Percentiles rank a stretch among this genome's conserved stretches.
phyloP scores from a whole-genome alignment of 2,329 filamentous ascomycete genomes.

The Colletotrichum noveboracense region DNA sequence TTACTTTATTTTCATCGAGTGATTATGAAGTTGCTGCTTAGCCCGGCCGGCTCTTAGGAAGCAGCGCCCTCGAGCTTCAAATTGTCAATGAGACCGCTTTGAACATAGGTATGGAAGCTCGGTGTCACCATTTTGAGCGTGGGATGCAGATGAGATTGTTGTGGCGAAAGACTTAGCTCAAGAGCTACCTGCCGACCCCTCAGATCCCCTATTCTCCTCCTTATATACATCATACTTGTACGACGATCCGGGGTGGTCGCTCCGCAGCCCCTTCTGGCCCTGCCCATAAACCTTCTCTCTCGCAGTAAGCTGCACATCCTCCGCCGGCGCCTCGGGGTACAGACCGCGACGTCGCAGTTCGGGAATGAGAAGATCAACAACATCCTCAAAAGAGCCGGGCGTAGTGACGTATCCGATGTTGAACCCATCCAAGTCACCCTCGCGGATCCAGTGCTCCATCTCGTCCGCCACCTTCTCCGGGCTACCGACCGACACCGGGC shows the following conservation, averaged over 20 bases:
- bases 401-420: constrained; percentile 48
- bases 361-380: constrained; percentile 34
- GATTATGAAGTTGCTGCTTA: no score
- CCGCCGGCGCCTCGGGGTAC: constrained; percentile 31
- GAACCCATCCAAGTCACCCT: constrained; percentile 47
- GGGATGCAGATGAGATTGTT: not conserved
- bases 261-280: constrained; percentile 60
- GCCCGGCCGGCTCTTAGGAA: no score
- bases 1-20: no score
- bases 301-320: constrained; percentile 48
- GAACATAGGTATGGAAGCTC: no score
- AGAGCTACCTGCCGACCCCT: not conserved
- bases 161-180: not conserved
- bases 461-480: constrained; percentile 49
- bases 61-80: no score
- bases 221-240: constrained; percentile 69
- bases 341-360: constrained; percentile 32
- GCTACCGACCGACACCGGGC: constrained; percentile 39
- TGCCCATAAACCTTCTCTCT: constrained; percentile 67
- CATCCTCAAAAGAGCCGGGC: constrained; percentile 40
- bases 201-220: constrained; percentile 44
- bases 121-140: not conserved
- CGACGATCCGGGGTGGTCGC: constrained; percentile 62
- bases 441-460: constrained; percentile 47
- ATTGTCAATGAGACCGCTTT: no score